Base-by-base conservation (phyloP, 176 grass and related monocot genomes). In the Eragrostis nindensis region DNA sequence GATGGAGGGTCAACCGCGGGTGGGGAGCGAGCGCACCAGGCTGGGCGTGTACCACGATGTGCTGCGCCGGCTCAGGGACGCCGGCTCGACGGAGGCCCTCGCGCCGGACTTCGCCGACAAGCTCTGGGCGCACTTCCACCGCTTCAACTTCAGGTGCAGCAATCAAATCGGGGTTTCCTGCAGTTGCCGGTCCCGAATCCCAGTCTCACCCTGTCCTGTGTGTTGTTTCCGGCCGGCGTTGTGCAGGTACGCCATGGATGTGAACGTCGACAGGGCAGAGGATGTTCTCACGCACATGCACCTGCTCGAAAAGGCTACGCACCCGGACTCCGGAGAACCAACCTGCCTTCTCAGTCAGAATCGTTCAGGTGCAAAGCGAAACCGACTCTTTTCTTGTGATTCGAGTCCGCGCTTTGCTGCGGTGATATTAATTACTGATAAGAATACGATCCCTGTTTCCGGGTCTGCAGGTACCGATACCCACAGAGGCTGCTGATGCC, bases 231-330 rank as follows among this genome's bases (percentile, higher is more conserved):
- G 53, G 19, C 11, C 6, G n/a, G n/a, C n/a, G n/a, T n/a, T 5
- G 0, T 59, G 74, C 74, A 77, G 81, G 52, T 84, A 84, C 22
- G 82, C 82, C 39, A 16, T 84, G 63, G 82, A 84, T 44, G 82
- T 84, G 39, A 84, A 84, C 54, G 82, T 76, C 13, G 82, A 84
- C 5, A 84, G 82, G 62, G 82, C 82, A 15, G 82, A 84, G 55
- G 82, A 84, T 69, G 82, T 84, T 26, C 49, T 76, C 41, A 68
- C 68, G 38, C 82, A 84, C 52, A 84, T 76, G 82, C 24, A 70
- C 39, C 64, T 84, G 61, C 62, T 84, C 3, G 82, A 77, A 22
- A 29, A 46, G 82, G 82, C 73, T 12, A 45, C 24, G 1, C 46
- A 22, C 42, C 36, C 72, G n/a, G n/a, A n/a, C n/a, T n/a, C n/a